phyloP scores from a whole-genome alignment of 108 stramenopile genomes.

The Cylindrotheca closterium region DNA sequence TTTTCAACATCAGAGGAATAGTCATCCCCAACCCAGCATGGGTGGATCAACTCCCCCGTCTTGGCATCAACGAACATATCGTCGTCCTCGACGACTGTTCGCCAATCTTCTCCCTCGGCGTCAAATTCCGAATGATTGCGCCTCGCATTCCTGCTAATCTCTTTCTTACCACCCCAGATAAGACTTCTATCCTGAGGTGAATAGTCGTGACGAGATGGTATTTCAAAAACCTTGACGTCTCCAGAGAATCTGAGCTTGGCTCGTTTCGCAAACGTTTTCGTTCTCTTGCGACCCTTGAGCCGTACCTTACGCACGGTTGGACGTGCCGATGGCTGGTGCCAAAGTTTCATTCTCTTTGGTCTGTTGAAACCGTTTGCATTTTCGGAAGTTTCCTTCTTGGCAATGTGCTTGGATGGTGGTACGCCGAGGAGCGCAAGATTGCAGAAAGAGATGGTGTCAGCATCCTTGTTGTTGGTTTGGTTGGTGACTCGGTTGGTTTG shows the following conservation, averaged over 20 bases:
- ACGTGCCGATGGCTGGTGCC: too few species aligned
- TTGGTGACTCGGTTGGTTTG: too few species aligned
- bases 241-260: slow-evolving; percentile 13
- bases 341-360: too few species aligned
- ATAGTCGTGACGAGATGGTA: slow-evolving; percentile 65
- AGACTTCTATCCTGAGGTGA: slow-evolving; percentile 49
- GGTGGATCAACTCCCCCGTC: slow-evolving; percentile 49
- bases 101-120: slow-evolving; percentile 73
- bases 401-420: too few species aligned
- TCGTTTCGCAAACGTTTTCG: neutral
- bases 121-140: slow-evolving; percentile 70
- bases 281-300: too few species aligned
- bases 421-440: too few species aligned
- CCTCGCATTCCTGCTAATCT: slow-evolving; percentile 58
- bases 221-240: slow-evolving; percentile 54
- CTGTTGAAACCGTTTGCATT: too few species aligned
- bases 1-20: too few species aligned
- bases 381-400: too few species aligned
- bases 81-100: slow-evolving; percentile 71
- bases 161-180: slow-evolving; percentile 58
- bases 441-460: too few species aligned
- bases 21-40: slow-evolving; percentile 33
- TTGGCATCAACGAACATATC: slow-evolving; percentile 59
- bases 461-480: too few species aligned
- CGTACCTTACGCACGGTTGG: too few species aligned